These are phyloP conservation scores for Alternaria brassicicola DNA, from an alignment of 2,329 filamentous ascomycete genomes.

Conservation along the genomic window DNA sequence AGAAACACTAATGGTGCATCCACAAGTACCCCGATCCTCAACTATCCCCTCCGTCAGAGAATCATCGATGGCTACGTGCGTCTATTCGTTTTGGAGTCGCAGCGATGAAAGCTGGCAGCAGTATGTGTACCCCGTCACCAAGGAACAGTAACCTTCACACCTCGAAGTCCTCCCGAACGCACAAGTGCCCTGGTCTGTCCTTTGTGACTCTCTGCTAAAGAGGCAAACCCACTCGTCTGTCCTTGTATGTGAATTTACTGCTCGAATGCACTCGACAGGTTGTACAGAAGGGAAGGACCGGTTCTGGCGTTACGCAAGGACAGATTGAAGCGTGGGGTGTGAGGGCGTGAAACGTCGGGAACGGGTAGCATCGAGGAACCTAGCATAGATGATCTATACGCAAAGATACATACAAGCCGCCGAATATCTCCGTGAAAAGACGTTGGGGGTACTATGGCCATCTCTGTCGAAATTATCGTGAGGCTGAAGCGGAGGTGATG, in stretches of 20 bases:
- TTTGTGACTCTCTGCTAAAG: not conserved
- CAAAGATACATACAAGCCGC: too few relatives aligned
- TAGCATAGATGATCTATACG: not conserved
- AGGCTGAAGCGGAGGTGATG: constrained; percentile 8
- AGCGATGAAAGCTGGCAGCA: not conserved
- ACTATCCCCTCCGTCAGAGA: not conserved
- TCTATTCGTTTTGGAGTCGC: not conserved
- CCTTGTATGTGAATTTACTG: not conserved
- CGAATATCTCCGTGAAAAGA: not conserved
- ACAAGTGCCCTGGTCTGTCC: not conserved
- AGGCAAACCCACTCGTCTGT: not conserved
- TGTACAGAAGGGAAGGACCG: not conserved
- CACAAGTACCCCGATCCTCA: not conserved
- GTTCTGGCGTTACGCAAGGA: not conserved
- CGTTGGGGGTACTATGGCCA: not conserved
- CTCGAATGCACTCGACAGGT: too few relatives aligned
- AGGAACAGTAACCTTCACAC: not conserved
- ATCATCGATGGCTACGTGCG: not conserved
- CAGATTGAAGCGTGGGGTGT: not conserved
- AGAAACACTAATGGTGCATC: not conserved
- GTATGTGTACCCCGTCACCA: not conserved
- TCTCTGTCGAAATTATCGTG: not conserved
- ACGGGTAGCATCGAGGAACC: not conserved
- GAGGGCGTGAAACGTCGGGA: not conserved
- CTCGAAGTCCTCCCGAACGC: not conserved